These are phyloP conservation scores for Linderniella brevidens DNA, from an alignment of 257 asterid species.

Conservation along the genomic window DNA sequence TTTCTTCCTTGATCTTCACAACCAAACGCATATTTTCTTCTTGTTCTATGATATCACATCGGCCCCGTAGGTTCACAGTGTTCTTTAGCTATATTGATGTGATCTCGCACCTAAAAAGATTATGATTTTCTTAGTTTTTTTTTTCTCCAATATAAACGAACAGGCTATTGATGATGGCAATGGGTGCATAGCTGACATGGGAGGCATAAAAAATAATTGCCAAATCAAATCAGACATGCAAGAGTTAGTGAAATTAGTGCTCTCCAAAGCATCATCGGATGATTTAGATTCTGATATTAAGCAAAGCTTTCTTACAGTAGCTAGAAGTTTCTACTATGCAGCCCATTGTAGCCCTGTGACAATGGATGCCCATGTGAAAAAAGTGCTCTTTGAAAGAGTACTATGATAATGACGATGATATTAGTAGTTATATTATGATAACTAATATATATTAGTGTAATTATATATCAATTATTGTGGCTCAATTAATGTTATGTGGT, in stretches of 20 bases:
- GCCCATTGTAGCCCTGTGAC: constrained; percentile 39
- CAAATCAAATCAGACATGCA: constrained; percentile 48
- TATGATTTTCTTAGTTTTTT: background rate
- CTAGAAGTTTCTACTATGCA: constrained; percentile 18
- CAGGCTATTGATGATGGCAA: constrained; percentile 8
- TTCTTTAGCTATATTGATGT: too few relatives aligned
- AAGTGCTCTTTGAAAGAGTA: constrained; percentile 58
- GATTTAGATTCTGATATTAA: constrained; percentile 29
- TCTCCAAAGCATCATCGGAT: constrained; percentile 14
- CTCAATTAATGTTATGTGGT: too few relatives aligned
- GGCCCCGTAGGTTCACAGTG: too few relatives aligned
- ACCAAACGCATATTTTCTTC: too few relatives aligned
- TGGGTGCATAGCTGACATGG: constrained; percentile 6
- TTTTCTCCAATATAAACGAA: background rate
- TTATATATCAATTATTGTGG: too few relatives aligned
- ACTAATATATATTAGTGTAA: too few relatives aligned
- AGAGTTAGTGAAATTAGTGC: constrained; percentile 31
- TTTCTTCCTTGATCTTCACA: too few relatives aligned
- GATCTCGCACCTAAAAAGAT: too few relatives aligned
- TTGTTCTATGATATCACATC: too few relatives aligned
- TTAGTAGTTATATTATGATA: too few relatives aligned
- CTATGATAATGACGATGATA: background rate
- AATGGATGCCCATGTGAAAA: constrained; percentile 36
- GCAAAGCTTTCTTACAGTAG: constrained; percentile 38
- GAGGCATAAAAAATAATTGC: constrained; percentile 10